These are phyloP conservation scores for Camelina neglecta DNA, from an alignment of 345 rosid genomes.

Conservation along the genomic window DNA sequence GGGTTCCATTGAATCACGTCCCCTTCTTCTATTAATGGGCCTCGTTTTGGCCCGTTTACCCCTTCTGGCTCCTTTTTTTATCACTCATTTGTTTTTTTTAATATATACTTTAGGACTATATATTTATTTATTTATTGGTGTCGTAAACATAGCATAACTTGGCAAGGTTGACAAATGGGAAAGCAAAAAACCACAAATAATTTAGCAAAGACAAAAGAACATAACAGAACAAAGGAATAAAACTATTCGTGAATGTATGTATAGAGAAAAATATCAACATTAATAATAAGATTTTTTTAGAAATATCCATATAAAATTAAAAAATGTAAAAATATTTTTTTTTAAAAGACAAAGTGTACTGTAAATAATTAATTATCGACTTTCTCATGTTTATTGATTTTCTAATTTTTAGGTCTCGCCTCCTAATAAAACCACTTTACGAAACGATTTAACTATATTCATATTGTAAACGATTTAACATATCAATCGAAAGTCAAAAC, in stretches of 20 bases:
- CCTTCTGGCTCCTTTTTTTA: constrained; percentile 16
- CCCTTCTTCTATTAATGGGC: constrained; percentile 32
- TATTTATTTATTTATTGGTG: neutral
- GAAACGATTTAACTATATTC: neutral
- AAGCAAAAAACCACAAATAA: neutral
- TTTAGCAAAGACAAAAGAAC: constrained; percentile 33
- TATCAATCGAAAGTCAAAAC: neutral
- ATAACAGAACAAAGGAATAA: constrained; percentile 33
- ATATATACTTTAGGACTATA: neutral
- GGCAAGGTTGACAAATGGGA: constrained; percentile 6
- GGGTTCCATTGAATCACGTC: constrained; percentile 31
- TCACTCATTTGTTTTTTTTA: neutral
- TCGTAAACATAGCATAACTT: constrained; percentile 24
- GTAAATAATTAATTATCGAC: neutral
- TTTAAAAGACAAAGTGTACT: neutral
- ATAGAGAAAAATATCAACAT: neutral
- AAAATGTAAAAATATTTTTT: no score
- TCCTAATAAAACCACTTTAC: neutral
- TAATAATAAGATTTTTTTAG: neutral
- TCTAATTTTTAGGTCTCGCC: neutral
- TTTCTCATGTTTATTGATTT: neutral
- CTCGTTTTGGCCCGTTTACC: constrained; percentile 32
- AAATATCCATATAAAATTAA: neutral
- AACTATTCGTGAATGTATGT: neutral
- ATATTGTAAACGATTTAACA: neutral